phyloP scores from a whole-genome alignment of 2,329 filamentous ascomycete species.

The Talaromyces sp. region DNA sequence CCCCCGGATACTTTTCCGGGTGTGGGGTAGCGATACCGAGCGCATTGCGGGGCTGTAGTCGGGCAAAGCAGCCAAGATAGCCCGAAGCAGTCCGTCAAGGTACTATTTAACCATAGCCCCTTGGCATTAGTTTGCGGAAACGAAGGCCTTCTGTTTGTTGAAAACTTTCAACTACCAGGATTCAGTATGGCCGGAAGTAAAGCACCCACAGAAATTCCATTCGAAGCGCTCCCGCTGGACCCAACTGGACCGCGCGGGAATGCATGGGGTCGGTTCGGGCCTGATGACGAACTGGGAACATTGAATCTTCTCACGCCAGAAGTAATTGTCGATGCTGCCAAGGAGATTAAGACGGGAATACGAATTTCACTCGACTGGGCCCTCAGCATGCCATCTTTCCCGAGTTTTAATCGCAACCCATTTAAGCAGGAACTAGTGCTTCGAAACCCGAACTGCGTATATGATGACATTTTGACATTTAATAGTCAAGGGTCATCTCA shows the following conservation, averaged over 20 bases:
- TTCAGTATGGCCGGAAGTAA: constrained; percentile 4
- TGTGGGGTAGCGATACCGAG: background rate
- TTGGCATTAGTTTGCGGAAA: no score
- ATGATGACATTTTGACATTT: constrained; percentile 26
- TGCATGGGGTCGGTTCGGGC: constrained; percentile 59
- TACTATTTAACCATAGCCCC: background rate
- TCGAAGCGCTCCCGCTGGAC: constrained; percentile 24
- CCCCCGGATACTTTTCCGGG: background rate
- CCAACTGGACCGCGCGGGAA: constrained; percentile 53
- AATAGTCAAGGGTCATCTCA: constrained; percentile 28
- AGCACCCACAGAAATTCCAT: constrained; percentile 5
- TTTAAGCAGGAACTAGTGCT: constrained; percentile 27
- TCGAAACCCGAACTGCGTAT: constrained; percentile 22
- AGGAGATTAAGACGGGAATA: constrained; percentile 44
- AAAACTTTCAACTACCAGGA: background rate
- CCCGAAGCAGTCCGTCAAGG: constrained; percentile 3
- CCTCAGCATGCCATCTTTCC: constrained; percentile 26
- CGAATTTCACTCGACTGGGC: constrained; percentile 30
- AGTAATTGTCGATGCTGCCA: constrained; percentile 45
- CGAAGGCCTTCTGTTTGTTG: background rate
- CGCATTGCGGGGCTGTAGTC: background rate
- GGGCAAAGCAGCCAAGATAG: constrained; percentile 6
- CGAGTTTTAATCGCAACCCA: constrained; percentile 27
- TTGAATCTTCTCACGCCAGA: constrained; percentile 56
- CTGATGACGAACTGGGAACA: constrained; percentile 55